A percentile compares a stretch with the other conserved stretches of the same genome.
phyloP scores from a whole-genome alignment of 805 yeast genomes.

The Yarrowia sp. region DNA sequence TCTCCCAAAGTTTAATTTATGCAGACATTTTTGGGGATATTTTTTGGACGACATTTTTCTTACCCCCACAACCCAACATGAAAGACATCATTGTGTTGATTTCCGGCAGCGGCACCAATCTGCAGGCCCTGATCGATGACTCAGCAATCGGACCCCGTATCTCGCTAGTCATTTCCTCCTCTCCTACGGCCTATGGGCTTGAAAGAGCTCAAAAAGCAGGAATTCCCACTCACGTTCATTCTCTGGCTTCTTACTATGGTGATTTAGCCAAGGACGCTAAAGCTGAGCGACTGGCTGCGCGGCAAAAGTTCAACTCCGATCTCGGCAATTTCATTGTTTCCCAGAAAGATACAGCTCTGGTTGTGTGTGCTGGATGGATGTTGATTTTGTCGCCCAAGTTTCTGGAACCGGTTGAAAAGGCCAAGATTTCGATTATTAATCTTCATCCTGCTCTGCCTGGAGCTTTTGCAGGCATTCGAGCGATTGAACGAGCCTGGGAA shows the following conservation, averaged over 20 bases:
- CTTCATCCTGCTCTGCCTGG: slow-evolving; percentile 97
- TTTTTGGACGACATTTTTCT: too few species aligned
- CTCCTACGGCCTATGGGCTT: slow-evolving; percentile 82
- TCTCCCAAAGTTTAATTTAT: background rate
- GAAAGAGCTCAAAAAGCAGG: slow-evolving; percentile 66
- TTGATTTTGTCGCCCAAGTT: slow-evolving; percentile 79
- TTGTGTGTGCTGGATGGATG: slow-evolving; percentile 99
- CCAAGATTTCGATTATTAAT: slow-evolving; percentile 76
- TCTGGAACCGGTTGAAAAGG: slow-evolving; percentile 59
- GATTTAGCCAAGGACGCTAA: slow-evolving; percentile 70
- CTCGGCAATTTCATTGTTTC: slow-evolving; percentile 68
- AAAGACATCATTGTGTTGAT: slow-evolving; percentile 67
- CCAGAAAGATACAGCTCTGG: slow-evolving; percentile 62
- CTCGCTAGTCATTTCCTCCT: slow-evolving; percentile 79
- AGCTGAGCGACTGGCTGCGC: slow-evolving; percentile 54
- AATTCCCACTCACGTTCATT: slow-evolving; percentile 71
- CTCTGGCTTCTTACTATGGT: slow-evolving; percentile 66
- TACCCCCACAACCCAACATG: too few species aligned
- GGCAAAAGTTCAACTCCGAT: slow-evolving; percentile 74
- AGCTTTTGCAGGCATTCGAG: slow-evolving; percentile 94
- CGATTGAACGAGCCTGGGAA: slow-evolving; percentile 93
- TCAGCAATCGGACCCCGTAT: slow-evolving; percentile 48
- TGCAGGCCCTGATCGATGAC: slow-evolving; percentile 91
- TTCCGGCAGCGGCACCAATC: slow-evolving; percentile 93
- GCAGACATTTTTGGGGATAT: too few species aligned